A percentile compares a stretch with the other conserved stretches of the same genome.
phyloP scores from a whole-genome alignment of 176 grass and related monocot genomes.

The Saccharum officinarum region DNA sequence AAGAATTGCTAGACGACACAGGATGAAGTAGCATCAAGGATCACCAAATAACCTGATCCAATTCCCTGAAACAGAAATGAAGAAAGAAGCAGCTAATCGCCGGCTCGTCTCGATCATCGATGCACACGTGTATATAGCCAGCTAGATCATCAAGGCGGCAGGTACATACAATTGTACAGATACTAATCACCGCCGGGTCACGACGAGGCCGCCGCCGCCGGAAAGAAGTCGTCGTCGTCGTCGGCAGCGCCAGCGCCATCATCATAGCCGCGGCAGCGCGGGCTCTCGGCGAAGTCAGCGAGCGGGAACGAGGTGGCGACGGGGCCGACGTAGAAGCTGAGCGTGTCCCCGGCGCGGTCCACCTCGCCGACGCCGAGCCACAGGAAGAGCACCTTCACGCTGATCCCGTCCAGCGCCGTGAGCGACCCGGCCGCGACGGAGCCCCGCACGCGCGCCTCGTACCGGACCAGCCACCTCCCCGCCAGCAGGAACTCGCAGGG shows the following conservation, averaged over 20 bases:
- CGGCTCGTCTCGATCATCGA: neutral
- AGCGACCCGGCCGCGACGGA: neutral
- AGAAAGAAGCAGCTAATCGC: neutral
- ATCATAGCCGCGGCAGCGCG: constrained; percentile 46
- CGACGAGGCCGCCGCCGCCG: neutral
- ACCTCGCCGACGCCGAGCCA: constrained; percentile 26
- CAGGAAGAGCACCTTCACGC: constrained; percentile 21
- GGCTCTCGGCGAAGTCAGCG: neutral
- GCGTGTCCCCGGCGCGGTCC: constrained; percentile 9
- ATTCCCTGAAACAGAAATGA: neutral
- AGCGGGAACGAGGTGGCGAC: neutral
- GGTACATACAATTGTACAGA: neutral
- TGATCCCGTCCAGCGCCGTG: constrained; percentile 3
- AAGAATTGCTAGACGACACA: neutral
- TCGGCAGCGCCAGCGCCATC: neutral
- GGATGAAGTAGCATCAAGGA: neutral
- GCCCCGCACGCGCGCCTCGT: constrained; percentile 40
- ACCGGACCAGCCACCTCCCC: constrained; percentile 35
- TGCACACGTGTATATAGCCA: neutral
- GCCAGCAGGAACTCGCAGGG: constrained; percentile 22
- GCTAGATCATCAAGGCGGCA: neutral
- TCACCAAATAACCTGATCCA: neutral
- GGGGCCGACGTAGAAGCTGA: constrained; percentile 21
- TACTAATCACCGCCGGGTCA: neutral
- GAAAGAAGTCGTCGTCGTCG: neutral